Conservation (phyloP, 805 yeast genomes). For the Barnettozyma salicaria region DNA sequence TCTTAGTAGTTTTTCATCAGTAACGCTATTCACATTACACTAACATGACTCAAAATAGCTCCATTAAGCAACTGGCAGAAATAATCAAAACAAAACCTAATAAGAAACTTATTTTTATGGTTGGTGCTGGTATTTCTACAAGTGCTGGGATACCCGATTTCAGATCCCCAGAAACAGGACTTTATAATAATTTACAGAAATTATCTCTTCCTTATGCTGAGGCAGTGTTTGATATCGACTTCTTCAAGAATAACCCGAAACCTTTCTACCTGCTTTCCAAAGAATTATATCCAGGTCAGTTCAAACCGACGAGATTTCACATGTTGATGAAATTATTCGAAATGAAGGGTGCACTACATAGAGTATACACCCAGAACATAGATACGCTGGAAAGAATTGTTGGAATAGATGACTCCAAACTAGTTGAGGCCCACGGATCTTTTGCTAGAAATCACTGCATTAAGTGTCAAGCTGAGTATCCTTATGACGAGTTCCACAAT, state of each 20-base stretch:
- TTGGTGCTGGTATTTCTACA: slow-evolving; percentile 95
- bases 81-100: slow-evolving; percentile 7
- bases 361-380: slow-evolving; percentile 89
- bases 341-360: slow-evolving; percentile 50
- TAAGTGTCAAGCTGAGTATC: slow-evolving; percentile 56
- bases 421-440: slow-evolving; percentile 94
- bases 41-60: slow-evolving; percentile 3
- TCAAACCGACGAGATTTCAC: slow-evolving; percentile 79
- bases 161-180: slow-evolving; percentile 83
- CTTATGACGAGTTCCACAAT: slow-evolving; percentile 37
- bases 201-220: slow-evolving; percentile 86
- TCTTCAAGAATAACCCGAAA: slow-evolving; percentile 64
- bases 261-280: slow-evolving; percentile 82
- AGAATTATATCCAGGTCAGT: slow-evolving; percentile 85
- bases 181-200: slow-evolving; percentile 72
- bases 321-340: slow-evolving; percentile 61
- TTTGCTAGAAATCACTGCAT: slow-evolving; percentile 83
- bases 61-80: slow-evolving; percentile 8
- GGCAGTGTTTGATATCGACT: slow-evolving; percentile 90
- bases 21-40: too few species aligned
- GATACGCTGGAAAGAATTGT: slow-evolving; percentile 88
- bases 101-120: slow-evolving; percentile 52
- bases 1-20: too few species aligned
- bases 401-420: slow-evolving; percentile 55
- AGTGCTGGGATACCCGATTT: slow-evolving; percentile 95